Conservation (phyloP, 2,329 filamentous ascomycete species). For the Chaetomium sp. region DNA sequence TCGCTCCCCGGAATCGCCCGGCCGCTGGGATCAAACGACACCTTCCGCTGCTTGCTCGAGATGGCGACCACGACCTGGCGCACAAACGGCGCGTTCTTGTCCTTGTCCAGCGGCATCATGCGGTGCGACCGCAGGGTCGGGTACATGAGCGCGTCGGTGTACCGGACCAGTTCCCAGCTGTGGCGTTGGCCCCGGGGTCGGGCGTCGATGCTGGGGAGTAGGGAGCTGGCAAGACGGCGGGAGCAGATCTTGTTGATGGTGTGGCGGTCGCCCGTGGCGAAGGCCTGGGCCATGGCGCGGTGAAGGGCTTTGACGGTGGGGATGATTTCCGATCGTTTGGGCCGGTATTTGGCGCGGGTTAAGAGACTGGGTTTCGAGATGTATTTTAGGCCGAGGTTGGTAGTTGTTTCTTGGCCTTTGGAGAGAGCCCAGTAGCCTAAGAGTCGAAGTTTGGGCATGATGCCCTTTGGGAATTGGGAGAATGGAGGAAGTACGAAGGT, state of each 20-base stretch:
- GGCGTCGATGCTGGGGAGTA: slow-evolving; percentile 47
- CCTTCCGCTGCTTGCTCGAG: slow-evolving; percentile 48
- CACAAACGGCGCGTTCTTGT: slow-evolving; percentile 34
- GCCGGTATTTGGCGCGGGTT: slow-evolving; percentile 38
- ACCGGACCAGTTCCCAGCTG: slow-evolving; percentile 49
- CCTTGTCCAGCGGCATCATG: slow-evolving; percentile 40
- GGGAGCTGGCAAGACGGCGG: slow-evolving; percentile 42
- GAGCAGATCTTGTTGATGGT: slow-evolving; percentile 49
- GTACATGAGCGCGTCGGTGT: slow-evolving; percentile 36
- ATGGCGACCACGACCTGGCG: slow-evolving; percentile 58
- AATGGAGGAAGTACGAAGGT: slow-evolving; percentile 43
- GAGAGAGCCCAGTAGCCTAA: slow-evolving; percentile 12
- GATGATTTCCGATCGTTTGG: slow-evolving; percentile 36
- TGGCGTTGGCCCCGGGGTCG: slow-evolving; percentile 41
- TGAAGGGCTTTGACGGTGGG: slow-evolving; percentile 55
- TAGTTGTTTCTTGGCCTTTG: slow-evolving; percentile 31
- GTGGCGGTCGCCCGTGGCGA: slow-evolving; percentile 51
- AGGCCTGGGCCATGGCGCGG: slow-evolving; percentile 52
- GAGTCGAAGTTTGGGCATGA: slow-evolving; percentile 5
- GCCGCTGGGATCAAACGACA: slow-evolving; percentile 32
- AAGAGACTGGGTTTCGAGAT: slow-evolving; percentile 40
- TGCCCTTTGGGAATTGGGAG: slow-evolving; percentile 22
- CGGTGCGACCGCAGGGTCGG: slow-evolving; percentile 52
- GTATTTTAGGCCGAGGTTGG: slow-evolving; percentile 37
- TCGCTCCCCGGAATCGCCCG: slow-evolving; percentile 39